Evolutionary conservation across 345 rosid genomes (phyloP).

Genomic region (Citrus inodora): DNA sequence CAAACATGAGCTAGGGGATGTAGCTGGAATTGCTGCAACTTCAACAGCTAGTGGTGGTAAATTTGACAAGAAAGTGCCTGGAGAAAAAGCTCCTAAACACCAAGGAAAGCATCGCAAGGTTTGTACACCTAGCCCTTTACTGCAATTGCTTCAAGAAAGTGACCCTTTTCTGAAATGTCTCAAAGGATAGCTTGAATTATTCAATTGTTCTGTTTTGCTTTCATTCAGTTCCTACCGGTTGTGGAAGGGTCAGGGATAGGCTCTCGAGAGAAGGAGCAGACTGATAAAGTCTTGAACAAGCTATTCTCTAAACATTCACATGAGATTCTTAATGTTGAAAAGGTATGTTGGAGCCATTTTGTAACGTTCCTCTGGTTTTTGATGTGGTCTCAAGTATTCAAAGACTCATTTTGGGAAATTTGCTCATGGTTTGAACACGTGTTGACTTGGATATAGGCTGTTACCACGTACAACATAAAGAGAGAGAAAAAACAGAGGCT

Average conservation of each 20-base stretch:
- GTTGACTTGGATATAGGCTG: slow-evolving; percentile 49
- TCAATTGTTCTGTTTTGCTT: not conserved
- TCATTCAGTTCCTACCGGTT: slow-evolving; percentile 75
- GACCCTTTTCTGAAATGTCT: not conserved
- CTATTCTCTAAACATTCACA: slow-evolving; percentile 80
- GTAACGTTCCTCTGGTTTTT: not conserved
- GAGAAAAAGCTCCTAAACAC: slow-evolving; percentile 77
- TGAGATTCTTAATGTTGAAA: slow-evolving; percentile 75
- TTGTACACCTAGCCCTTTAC: not conserved
- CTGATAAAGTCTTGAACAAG: slow-evolving; percentile 70
- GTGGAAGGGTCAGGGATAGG: slow-evolving; percentile 57
- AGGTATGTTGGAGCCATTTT: slow-evolving; percentile 41
- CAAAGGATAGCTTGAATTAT: not conserved
- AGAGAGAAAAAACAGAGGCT: slow-evolving; percentile 50
- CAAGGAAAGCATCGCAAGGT: slow-evolving; percentile 92
- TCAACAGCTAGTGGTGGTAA: slow-evolving; percentile 97
- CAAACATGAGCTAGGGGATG: slow-evolving; percentile 71
- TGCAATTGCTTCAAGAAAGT: not conserved
- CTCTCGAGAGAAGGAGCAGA: slow-evolving; percentile 73
- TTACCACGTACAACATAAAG: slow-evolving; percentile 73
- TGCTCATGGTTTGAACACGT: not conserved
- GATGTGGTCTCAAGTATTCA: not conserved
- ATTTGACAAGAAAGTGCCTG: slow-evolving; percentile 82
- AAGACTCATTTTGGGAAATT: not conserved
- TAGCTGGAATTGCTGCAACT: slow-evolving; percentile 84